These are phyloP conservation scores for Linum trigynum DNA, from an alignment of 345 rosid genomes.

Conservation along the genomic window DNA sequence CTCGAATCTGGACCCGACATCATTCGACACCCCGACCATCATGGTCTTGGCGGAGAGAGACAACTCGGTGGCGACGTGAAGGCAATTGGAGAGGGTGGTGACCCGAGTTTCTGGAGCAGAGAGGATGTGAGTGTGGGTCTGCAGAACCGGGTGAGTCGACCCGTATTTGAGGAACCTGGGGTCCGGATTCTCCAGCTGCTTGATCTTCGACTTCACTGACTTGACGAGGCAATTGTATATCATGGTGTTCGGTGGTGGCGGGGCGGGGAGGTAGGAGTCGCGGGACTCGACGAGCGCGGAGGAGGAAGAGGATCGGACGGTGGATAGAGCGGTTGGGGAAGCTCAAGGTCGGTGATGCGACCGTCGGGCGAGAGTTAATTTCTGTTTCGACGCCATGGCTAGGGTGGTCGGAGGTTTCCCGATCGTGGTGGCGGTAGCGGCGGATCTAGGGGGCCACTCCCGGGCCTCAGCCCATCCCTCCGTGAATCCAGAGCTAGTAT, in stretches of 20 bases:
- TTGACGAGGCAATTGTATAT: constrained; percentile 67
- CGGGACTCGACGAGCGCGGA: constrained; percentile 23
- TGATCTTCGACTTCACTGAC: constrained; percentile 45
- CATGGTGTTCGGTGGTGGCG: constrained; percentile 59
- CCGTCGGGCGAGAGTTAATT: constrained; percentile 17
- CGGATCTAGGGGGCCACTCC: too few species aligned
- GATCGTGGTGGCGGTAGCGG: too few species aligned
- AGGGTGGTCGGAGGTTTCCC: not conserved
- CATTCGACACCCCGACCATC: constrained; percentile 95
- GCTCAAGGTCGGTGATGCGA: constrained; percentile 17
- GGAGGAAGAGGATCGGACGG: too few species aligned
- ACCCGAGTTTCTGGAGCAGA: constrained; percentile 79
- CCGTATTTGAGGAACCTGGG: too few species aligned
- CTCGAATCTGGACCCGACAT: constrained; percentile 89
- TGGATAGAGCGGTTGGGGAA: constrained; percentile 11
- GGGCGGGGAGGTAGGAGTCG: constrained; percentile 29
- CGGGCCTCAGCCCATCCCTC: too few species aligned
- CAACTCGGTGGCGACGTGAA: constrained; percentile 85
- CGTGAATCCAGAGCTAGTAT: too few species aligned
- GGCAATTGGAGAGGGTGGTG: constrained; percentile 76
- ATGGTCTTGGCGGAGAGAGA: constrained; percentile 61
- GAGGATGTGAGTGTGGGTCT: constrained; percentile 66
- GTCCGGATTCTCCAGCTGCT: constrained; percentile 14
- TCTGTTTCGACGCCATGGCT: constrained; percentile 21
- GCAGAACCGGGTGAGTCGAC: constrained; percentile 19